A percentile compares a stretch with the other conserved stretches of the same genome.
phyloP scores from a whole-genome alignment of 2,329 filamentous ascomycete genomes.

The Alternaria burnsii region DNA sequence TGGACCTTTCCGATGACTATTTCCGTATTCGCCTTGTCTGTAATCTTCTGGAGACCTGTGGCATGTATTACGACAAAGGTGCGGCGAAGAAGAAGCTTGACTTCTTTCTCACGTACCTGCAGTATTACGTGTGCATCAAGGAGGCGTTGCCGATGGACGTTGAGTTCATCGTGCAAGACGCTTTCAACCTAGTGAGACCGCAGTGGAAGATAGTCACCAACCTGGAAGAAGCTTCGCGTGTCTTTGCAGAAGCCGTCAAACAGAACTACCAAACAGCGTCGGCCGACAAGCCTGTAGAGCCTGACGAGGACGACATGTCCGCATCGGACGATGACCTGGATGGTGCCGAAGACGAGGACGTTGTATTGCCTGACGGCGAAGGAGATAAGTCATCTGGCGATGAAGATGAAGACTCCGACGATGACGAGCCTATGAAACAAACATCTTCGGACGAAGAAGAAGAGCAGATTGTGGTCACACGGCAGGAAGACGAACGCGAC shows the following conservation, averaged over 20 bases:
- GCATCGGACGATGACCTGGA: constrained; percentile 78
- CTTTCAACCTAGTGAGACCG: constrained; percentile 82
- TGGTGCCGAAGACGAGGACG: constrained; percentile 57
- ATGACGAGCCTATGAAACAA: constrained; percentile 54
- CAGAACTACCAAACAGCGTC: constrained; percentile 87
- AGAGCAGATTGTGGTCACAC: constrained; percentile 89
- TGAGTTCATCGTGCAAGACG: constrained; percentile 95
- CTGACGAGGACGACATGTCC: constrained; percentile 74
- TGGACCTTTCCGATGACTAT: constrained; percentile 92
- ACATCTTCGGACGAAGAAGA: constrained; percentile 77
- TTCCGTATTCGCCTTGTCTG: constrained; percentile 93
- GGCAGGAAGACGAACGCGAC: constrained; percentile 88
- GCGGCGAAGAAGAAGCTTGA: constrained; percentile 96
- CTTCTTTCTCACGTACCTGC: constrained; percentile 95
- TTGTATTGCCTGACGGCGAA: constrained; percentile 60
- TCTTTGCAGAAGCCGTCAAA: constrained; percentile 86
- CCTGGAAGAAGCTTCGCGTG: constrained; percentile 80
- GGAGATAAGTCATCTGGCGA: constrained; percentile 61
- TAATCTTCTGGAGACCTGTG: constrained; percentile 91
- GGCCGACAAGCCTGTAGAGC: constrained; percentile 72
- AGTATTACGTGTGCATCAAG: constrained; percentile 95
- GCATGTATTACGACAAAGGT: constrained; percentile 94
- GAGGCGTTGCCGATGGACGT: constrained; percentile 93
- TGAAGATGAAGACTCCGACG: constrained; percentile 63
- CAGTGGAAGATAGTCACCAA: constrained; percentile 90